Evolutionary conservation across 345 rosid genomes (phyloP).

Genomic region (Brassica juncea): DNA sequence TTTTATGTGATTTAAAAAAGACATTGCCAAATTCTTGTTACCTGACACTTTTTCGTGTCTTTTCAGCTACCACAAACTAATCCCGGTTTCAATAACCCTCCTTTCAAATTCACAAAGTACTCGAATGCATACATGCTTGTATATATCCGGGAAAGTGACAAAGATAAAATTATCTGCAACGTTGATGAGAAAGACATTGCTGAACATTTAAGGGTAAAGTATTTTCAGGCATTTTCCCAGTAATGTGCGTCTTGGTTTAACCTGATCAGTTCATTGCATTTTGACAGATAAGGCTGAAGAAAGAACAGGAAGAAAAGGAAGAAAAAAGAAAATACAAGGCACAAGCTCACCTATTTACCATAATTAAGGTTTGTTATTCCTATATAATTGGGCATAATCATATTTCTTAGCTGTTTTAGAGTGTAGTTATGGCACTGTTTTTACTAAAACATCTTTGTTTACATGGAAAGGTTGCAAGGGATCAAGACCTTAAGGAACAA

Average conservation of each 20-base stretch:
- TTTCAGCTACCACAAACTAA: conserved; percentile 82
- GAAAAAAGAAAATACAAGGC: conserved; percentile 88
- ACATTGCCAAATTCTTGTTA: conserved; percentile 10
- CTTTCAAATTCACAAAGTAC: conserved; percentile 86
- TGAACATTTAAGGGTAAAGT: conserved; percentile 84
- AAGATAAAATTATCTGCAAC: conserved; percentile 90
- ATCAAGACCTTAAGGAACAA: conserved; percentile 79
- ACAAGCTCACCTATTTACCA: conserved; percentile 84
- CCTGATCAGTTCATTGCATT: conserved; percentile 14
- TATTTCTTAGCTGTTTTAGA: conserved; percentile 13
- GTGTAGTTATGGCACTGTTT: conserved; percentile 10
- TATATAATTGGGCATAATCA: not conserved
- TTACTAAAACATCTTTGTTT: conserved; percentile 16
- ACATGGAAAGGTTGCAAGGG: conserved; percentile 73
- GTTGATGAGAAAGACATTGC: conserved; percentile 99
- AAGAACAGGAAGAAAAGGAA: conserved; percentile 95
- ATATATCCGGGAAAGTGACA: conserved; percentile 93
- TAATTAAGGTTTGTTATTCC: conserved; percentile 64
- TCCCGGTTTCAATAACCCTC: conserved; percentile 92
- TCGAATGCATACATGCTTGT: conserved; percentile 99
- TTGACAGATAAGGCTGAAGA: conserved; percentile 82
- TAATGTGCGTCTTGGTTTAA: conserved; percentile 23
- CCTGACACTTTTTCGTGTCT: conserved; percentile 38
- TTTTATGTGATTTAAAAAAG: not conserved
- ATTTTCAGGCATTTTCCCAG: conserved; percentile 11